phyloP scores from a whole-genome alignment of 2,329 filamentous ascomycete genomes.

The Dactylonectria estremocensis region DNA sequence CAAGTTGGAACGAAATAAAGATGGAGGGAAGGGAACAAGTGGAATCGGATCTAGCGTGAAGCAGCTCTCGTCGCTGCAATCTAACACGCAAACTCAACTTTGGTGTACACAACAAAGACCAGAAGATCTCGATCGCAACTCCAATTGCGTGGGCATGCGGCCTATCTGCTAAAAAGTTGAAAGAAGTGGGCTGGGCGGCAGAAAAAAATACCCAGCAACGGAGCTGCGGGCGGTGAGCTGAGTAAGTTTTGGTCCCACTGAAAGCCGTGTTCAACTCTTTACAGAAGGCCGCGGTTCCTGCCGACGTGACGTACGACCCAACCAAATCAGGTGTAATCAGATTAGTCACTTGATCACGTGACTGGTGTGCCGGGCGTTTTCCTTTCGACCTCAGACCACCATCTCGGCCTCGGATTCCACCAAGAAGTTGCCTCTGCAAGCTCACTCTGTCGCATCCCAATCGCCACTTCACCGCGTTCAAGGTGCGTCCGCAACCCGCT shows the following conservation, averaged over 20 bases:
- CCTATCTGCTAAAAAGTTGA: constrained; percentile 44
- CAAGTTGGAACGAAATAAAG: too few species aligned
- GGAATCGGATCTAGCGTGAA: neutral
- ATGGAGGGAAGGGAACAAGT: neutral
- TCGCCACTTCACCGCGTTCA: constrained; percentile 48
- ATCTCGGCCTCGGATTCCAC: constrained; percentile 49
- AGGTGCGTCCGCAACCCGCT: constrained; percentile 40
- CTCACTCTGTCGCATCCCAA: constrained; percentile 41
- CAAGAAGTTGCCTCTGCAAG: constrained; percentile 47
- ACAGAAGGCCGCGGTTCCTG: constrained; percentile 25
- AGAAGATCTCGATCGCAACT: constrained; percentile 39
- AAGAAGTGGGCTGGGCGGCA: constrained; percentile 48
- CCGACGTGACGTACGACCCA: constrained; percentile 43
- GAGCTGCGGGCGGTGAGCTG: constrained; percentile 40
- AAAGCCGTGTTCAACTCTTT: neutral
- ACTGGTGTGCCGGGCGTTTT: constrained; percentile 46
- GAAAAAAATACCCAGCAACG: constrained; percentile 45
- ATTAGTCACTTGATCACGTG: constrained; percentile 46
- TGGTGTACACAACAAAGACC: constrained; percentile 31
- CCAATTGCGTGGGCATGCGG: constrained; percentile 38
- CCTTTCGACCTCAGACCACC: constrained; percentile 52
- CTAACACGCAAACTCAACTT: constrained; percentile 18
- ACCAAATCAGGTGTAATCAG: constrained; percentile 30
- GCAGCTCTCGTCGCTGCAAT: neutral
- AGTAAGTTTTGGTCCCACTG: constrained; percentile 2